Conservation (phyloP, 768 basidiomycete species). For the Mycena galericulata region DNA sequence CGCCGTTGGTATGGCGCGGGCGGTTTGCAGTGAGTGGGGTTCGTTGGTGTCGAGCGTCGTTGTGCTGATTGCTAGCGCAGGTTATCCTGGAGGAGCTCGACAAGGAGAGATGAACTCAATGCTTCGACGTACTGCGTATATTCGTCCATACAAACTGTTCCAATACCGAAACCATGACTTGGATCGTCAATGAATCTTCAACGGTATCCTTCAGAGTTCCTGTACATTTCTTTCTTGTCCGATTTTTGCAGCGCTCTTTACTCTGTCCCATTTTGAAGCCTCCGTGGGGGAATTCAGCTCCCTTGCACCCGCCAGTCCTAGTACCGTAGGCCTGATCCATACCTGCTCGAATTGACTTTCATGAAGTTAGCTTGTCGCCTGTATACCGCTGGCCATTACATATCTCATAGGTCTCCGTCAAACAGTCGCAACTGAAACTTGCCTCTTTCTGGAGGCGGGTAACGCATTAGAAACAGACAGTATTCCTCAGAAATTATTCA, state of each 20-base stretch:
- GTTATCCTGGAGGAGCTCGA: constrained; percentile 16
- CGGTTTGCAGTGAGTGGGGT: constrained; percentile 24
- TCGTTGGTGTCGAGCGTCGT: not conserved
- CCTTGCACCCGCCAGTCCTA: too few relatives aligned
- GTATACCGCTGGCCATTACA: too few relatives aligned
- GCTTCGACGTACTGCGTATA: not conserved
- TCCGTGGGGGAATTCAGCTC: not conserved
- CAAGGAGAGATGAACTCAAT: constrained; percentile 15
- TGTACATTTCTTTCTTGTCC: not conserved
- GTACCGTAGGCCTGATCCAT: too few relatives aligned
- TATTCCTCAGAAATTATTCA: too few relatives aligned
- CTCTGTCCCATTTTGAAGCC: not conserved
- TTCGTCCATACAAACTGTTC: not conserved
- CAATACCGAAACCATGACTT: not conserved
- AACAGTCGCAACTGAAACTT: too few relatives aligned
- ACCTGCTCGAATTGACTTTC: too few relatives aligned
- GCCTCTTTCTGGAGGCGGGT: too few relatives aligned
- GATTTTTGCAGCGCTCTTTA: not conserved
- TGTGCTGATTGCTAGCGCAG: constrained; percentile 4
- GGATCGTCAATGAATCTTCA: constrained; percentile 1
- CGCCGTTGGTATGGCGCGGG: constrained; percentile 16
- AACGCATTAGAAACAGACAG: too few relatives aligned
- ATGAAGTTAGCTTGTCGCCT: too few relatives aligned
- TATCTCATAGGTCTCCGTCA: too few relatives aligned
- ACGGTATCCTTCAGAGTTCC: not conserved